A percentile compares a stretch with the other conserved stretches of the same genome.
These are phyloP conservation scores for Schizosaccharomyces japonicus DNA, from an alignment of 805 yeast species.

Conservation along the genomic window DNA sequence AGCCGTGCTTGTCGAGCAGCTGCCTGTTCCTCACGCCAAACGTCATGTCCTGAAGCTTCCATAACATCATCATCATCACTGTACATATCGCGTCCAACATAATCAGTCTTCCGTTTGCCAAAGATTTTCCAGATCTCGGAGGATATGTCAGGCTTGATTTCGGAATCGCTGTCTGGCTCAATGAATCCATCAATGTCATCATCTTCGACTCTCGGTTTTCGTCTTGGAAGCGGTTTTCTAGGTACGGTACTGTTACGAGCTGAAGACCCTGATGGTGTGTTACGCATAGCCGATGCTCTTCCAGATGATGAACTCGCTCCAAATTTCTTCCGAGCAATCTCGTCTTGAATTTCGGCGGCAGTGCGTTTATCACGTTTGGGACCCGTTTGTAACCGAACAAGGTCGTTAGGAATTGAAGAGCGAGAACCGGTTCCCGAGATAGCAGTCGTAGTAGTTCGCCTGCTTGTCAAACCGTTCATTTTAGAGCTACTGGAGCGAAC, in stretches of 20 bases:
- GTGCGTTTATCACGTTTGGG: slow-evolving; percentile 1
- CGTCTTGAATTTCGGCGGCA: not conserved
- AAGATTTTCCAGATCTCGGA: slow-evolving; percentile 5
- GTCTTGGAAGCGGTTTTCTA: not conserved
- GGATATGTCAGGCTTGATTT: not conserved
- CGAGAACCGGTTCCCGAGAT: no score
- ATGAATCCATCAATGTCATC: not conserved
- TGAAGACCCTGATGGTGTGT: not conserved
- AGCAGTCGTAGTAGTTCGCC: no score
- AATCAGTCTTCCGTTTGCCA: not conserved
- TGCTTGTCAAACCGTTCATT: no score
- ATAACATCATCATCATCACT: slow-evolving; percentile 28
- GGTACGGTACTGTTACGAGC: not conserved
- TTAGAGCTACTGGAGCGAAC: no score
- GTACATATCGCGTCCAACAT: not conserved
- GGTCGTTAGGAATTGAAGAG: not conserved
- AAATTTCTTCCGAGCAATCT: not conserved
- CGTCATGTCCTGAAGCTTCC: slow-evolving; percentile 84
- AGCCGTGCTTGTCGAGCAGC: slow-evolving; percentile 41
- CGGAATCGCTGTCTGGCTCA: not conserved
- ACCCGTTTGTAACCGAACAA: not conserved
- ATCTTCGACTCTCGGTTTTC: not conserved
- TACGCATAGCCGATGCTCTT: not conserved
- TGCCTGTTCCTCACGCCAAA: slow-evolving; percentile 52
- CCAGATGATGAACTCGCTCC: not conserved